Evolutionary conservation across 1,284 basidiomycete genomes (phyloP).

Genomic region (Tremellales sp.): DNA sequence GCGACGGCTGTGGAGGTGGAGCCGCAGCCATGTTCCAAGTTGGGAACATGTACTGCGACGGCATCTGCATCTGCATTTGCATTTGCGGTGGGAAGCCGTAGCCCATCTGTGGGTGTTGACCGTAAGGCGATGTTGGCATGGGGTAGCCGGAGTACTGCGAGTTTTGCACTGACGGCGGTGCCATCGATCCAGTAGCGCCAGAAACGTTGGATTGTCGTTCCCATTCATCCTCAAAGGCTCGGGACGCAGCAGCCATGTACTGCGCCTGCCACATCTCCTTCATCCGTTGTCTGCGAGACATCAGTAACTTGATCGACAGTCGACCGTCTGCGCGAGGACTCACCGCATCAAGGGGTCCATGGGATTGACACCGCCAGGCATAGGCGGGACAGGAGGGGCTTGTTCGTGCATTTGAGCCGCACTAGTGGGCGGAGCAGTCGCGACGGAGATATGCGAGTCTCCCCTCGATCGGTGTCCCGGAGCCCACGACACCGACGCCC

Average conservation of each 20-base stretch:
- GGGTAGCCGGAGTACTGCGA: not conserved
- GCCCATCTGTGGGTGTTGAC: not conserved
- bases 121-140: not conserved
- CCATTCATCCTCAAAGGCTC: conserved; percentile 44
- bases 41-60: too few relatives aligned
- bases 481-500: too few relatives aligned
- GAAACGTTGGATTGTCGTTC: conserved; percentile 35
- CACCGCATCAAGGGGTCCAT: not conserved
- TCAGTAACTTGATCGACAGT: too few relatives aligned
- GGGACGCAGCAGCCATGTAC: conserved; percentile 39
- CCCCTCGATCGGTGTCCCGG: too few relatives aligned
- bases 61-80: conserved; percentile 6
- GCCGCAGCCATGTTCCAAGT: too few relatives aligned
- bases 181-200: conserved; percentile 3
- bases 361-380: not conserved
- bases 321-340: not conserved
- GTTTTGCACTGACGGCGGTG: not conserved
- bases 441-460: too few relatives aligned
- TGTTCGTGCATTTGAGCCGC: not conserved
- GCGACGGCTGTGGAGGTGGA: not conserved
- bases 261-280: conserved; percentile 42
- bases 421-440: too few relatives aligned
- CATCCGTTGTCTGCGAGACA: conserved; percentile 16
- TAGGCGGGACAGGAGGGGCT: not conserved
- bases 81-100: conserved; percentile 2